Evolutionary conservation across 2,329 filamentous ascomycete species (phyloP).

Genomic region (Claviceps sp.): DNA sequence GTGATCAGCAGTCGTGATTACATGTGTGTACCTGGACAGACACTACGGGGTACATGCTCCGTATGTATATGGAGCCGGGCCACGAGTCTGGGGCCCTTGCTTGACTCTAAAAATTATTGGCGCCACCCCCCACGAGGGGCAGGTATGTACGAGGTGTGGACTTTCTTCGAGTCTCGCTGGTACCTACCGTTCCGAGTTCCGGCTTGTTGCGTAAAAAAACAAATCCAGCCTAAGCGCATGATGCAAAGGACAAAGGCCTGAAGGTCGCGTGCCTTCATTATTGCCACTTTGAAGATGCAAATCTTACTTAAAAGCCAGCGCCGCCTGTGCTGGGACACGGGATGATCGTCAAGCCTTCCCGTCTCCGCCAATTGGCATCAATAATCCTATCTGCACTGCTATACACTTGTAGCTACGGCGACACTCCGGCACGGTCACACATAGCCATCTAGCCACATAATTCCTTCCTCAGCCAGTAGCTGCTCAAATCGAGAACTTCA

Average conservation of each 20-base stretch:
- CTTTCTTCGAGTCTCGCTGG: slow-evolving; percentile 2
- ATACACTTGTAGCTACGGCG: slow-evolving; percentile 1
- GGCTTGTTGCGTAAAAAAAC: slow-evolving; percentile 2
- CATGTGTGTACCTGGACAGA: no score
- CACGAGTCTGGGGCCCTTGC: background rate
- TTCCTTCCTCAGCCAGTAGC: no score
- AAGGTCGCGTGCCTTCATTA: background rate
- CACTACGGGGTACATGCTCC: no score
- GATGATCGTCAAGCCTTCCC: background rate
- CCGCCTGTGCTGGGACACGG: background rate
- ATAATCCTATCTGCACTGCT: background rate
- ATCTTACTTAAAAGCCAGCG: slow-evolving; percentile 8
- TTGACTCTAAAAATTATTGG: background rate
- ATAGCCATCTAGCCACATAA: background rate
- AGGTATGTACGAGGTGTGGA: slow-evolving; percentile 9
- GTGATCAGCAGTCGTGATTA: no score
- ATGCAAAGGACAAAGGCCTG: slow-evolving; percentile 3
- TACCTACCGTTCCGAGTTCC: slow-evolving; percentile 3
- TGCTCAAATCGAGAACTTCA: no score
- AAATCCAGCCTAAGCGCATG: slow-evolving; percentile 1
- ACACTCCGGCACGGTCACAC: background rate
- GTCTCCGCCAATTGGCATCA: slow-evolving; percentile 4
- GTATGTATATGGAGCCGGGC: no score
- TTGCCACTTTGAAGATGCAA: background rate
- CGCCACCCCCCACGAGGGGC: slow-evolving; percentile 5